Evolutionary conservation across 2,329 filamentous ascomycete genomes (phyloP).

Genomic region (Stemphylium vesicarium): DNA sequence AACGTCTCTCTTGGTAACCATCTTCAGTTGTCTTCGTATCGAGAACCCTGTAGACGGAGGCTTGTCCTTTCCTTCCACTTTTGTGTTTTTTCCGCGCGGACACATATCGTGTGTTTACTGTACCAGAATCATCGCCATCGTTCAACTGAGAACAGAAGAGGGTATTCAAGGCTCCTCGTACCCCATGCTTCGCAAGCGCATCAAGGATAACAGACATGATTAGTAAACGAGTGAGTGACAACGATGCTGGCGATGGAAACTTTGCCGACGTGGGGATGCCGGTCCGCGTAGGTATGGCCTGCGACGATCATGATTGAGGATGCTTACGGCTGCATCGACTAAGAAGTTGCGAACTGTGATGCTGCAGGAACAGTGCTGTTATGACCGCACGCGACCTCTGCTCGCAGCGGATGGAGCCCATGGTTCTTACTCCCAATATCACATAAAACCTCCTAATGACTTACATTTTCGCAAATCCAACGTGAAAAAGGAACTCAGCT

Average conservation of each 20-base stretch:
- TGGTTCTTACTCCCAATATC: no score
- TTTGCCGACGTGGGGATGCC: background rate
- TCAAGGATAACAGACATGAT: background rate
- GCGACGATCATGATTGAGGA: background rate
- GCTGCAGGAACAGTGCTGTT: no score
- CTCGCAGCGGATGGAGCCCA: no score
- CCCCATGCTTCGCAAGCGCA: background rate
- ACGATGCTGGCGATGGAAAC: background rate
- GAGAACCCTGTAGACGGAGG: background rate
- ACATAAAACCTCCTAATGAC: no score
- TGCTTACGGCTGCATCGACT: no score
- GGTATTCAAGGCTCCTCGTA: background rate
- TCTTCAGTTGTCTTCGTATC: background rate
- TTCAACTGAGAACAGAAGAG: background rate
- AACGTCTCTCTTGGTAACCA: background rate
- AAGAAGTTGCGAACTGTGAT: no score
- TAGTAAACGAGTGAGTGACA: background rate
- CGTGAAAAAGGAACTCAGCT: no score
- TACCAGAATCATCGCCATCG: background rate
- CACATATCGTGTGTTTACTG: background rate
- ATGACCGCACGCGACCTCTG: no score
- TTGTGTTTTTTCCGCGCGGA: constrained; percentile 1
- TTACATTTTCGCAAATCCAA: no score
- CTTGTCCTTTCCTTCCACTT: background rate
- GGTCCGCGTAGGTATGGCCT: no score